Base-by-base conservation (phyloP, 805 yeast genomes). In the Blastobotrys parvus region DNA sequence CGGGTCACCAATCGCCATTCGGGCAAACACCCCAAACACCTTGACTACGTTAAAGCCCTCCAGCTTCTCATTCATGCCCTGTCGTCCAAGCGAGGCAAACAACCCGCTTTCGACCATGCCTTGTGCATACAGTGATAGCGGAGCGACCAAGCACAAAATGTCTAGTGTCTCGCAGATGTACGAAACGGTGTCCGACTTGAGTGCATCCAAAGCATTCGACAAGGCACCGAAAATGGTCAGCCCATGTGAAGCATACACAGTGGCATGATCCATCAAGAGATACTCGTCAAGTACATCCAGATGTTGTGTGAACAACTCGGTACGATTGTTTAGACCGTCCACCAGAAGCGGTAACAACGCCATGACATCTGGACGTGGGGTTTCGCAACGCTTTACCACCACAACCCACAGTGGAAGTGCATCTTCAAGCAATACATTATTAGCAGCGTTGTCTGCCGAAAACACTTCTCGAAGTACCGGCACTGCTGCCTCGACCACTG, bases 331-430 rank as follows among this genome's bases (percentile, higher is more conserved):
- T 4, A 39, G 15, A 10, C 42, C 42, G n/a, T 30, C 19, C n/a
- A 36, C 17, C 8, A 36, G 31, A 4, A 20, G 17, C 16, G 35
- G 42, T 11, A 39, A 31, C 20, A 39, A 31, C n/a, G 13, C 19
- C 32, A 31, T 18, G 13, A 38, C 16, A 8, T 38, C 33, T 4
- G 19, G 21, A 10, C 22, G 30, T 4, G 39, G 20, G 19, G 21
- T 25, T n/a, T 36, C 17, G 20, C 29, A 21, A 19, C 25, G 25
- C 13, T n/a, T 11, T 17, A 36, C 31, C 21, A 36, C 18, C 16
- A 22, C 27, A 8, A 11, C 23, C 39, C 95, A 87, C 34, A 89
- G 66, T 44, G 86, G 94, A 56, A 75, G 78, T 0, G 94, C 95
- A 63, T 89, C 97, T 57, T 89, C 97, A 16, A 81, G 71, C 7